phyloP scores from a whole-genome alignment of 768 basidiomycete genomes.

The Serendipita vermifera region DNA sequence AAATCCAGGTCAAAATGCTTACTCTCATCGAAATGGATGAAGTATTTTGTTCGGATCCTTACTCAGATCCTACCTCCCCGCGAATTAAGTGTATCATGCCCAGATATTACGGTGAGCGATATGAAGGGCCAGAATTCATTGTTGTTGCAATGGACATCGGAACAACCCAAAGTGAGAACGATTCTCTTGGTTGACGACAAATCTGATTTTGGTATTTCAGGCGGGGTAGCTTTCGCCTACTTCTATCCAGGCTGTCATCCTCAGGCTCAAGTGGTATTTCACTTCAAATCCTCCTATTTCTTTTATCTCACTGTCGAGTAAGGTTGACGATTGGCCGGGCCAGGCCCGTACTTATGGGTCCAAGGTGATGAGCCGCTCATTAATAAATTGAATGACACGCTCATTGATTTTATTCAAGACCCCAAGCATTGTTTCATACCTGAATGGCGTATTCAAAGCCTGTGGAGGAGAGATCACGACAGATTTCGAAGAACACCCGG shows the following conservation, averaged over 20 bases:
- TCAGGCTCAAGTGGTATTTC: not conserved
- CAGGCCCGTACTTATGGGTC: not conserved
- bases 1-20: no score
- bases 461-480: not conserved
- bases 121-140: no score
- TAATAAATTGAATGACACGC: no score
- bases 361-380: not conserved
- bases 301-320: not conserved
- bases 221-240: not conserved
- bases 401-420: not conserved
- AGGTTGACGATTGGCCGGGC: slow-evolving; percentile 1
- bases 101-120: no score
- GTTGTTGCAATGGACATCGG: slow-evolving; percentile 1
- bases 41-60: no score
- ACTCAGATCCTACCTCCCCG: no score
- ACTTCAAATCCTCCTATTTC: no score
- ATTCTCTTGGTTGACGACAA: not conserved
- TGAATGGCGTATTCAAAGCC: not conserved
- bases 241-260: not conserved
- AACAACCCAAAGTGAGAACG: not conserved
- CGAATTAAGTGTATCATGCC: no score
- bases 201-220: not conserved
- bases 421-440: not conserved
- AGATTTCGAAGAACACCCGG: no score
- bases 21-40: no score